These are phyloP conservation scores for Thelonectria discophora DNA, from an alignment of 2,329 filamentous ascomycete species.

Conservation along the genomic window DNA sequence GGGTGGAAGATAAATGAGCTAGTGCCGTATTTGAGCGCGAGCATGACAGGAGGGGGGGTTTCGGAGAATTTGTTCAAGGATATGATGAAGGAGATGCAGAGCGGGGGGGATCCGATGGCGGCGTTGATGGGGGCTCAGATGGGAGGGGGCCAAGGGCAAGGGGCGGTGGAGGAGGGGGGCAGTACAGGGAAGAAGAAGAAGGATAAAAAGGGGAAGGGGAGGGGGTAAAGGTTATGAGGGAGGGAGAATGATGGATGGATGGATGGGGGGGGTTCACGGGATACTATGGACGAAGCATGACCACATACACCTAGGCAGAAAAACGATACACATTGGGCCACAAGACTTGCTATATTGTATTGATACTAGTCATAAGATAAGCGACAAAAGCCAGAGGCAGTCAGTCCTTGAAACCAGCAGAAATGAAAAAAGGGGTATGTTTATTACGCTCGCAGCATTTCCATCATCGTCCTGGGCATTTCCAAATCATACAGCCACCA, in stretches of 20 bases:
- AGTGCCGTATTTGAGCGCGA: constrained; percentile 86
- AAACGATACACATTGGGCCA: constrained; percentile 20
- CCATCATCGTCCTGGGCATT: constrained; percentile 17
- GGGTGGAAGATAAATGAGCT: constrained; percentile 92
- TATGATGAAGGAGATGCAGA: constrained; percentile 93
- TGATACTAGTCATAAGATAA: constrained; percentile 29
- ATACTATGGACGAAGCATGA: constrained; percentile 13
- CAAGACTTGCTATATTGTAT: constrained; percentile 28
- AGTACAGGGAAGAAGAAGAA: constrained; percentile 54
- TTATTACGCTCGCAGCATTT: constrained; percentile 21
- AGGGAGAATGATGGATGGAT: no score
- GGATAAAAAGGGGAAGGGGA: constrained; percentile 59
- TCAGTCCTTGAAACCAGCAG: background rate
- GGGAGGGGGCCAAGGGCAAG: constrained; percentile 31
- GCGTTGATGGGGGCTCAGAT: constrained; percentile 52
- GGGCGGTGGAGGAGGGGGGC: constrained; percentile 38
- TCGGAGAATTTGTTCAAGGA: constrained; percentile 95
- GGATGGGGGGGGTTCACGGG: background rate
- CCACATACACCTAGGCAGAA: background rate
- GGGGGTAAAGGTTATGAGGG: constrained; percentile 32
- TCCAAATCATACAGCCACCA: constrained; percentile 43
- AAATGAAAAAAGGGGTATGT: constrained; percentile 37
- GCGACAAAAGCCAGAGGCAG: background rate
- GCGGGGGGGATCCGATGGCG: constrained; percentile 56
- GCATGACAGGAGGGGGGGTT: constrained; percentile 90